These are phyloP conservation scores for Neospora caninum DNA, from an alignment of 169 alveolate genomes.

Conservation along the genomic window DNA sequence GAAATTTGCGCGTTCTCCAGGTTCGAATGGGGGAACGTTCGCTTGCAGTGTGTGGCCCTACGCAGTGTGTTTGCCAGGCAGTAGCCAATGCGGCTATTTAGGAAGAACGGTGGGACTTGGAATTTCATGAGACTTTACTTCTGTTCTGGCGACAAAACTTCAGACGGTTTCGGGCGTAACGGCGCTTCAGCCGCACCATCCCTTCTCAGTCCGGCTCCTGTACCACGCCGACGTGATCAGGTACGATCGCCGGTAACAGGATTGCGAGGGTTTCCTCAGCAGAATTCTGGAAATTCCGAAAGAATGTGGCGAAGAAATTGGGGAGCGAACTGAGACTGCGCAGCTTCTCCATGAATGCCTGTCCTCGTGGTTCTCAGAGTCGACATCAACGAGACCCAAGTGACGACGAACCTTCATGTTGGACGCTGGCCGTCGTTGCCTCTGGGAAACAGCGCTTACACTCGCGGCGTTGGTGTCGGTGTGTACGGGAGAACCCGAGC, in stretches of 20 bases:
- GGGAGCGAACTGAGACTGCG: neutral
- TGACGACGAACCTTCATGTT: neutral
- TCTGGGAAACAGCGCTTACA: neutral
- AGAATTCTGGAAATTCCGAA: neutral
- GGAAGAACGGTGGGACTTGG: too few species aligned
- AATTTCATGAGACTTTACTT: neutral
- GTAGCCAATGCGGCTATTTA: neutral
- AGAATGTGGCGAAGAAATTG: neutral
- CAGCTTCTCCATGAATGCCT: neutral
- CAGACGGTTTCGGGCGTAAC: slow-evolving; percentile 12
- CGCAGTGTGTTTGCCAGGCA: neutral
- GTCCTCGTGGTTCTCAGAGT: neutral
- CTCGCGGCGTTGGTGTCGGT: slow-evolving; percentile 29
- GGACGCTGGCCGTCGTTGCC: slow-evolving; percentile 20
- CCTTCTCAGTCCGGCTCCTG: neutral
- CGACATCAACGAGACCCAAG: neutral
- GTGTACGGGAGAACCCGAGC: slow-evolving; percentile 29
- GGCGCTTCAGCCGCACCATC: slow-evolving; percentile 3
- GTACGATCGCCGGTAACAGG: neutral
- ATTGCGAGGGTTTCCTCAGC: neutral
- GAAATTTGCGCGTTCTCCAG: slow-evolving; percentile 36
- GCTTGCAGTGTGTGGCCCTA: neutral
- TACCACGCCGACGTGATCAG: slow-evolving; percentile 13
- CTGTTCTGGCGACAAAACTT: neutral
- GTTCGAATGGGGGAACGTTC: neutral